These are phyloP conservation scores for Pythium folliculosum DNA, from an alignment of 352 stramenopile genomes.

Conservation along the genomic window DNA sequence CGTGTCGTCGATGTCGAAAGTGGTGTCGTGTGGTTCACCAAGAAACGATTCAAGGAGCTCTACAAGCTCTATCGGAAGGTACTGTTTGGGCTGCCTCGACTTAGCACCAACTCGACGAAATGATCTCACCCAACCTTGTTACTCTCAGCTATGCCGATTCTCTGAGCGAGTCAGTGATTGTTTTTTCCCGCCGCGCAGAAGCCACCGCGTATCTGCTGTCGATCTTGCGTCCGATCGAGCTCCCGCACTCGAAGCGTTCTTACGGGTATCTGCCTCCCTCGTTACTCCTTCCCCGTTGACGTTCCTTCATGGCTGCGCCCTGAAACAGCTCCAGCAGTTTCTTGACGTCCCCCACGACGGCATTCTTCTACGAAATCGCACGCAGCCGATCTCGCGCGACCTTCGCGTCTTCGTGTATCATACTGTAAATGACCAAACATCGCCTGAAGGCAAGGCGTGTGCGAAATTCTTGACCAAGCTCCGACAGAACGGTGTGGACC, in stretches of 20 bases:
- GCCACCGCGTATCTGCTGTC: slow-evolving; percentile 54
- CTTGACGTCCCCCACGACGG: slow-evolving; percentile 72
- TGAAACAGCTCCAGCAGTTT: slow-evolving; percentile 84
- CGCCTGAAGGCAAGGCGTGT: slow-evolving; percentile 78
- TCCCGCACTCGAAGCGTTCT: slow-evolving; percentile 76
- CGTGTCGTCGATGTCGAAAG: slow-evolving; percentile 84
- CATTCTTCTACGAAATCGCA: slow-evolving; percentile 75
- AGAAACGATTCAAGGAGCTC: slow-evolving; percentile 80
- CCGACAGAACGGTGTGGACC: slow-evolving; percentile 42
- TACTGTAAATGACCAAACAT: slow-evolving; percentile 74
- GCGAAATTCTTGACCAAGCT: slow-evolving; percentile 73
- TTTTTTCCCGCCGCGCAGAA: slow-evolving; percentile 68
- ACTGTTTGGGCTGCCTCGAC: background rate
- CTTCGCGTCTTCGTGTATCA: slow-evolving; percentile 83
- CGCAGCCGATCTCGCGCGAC: slow-evolving; percentile 73
- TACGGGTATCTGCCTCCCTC: slow-evolving; percentile 66
- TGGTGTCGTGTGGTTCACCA: slow-evolving; percentile 83
- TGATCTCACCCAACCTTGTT: background rate
- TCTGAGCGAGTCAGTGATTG: slow-evolving; percentile 67
- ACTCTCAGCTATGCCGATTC: slow-evolving; percentile 61
- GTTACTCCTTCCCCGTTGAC: slow-evolving; percentile 77
- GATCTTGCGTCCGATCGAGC: slow-evolving; percentile 69
- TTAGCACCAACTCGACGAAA: too few species aligned
- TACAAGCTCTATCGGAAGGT: slow-evolving; percentile 86
- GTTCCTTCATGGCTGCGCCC: slow-evolving; percentile 66